phyloP scores from a whole-genome alignment of 331 rosid genomes.

The Stylosanthes scabra region DNA sequence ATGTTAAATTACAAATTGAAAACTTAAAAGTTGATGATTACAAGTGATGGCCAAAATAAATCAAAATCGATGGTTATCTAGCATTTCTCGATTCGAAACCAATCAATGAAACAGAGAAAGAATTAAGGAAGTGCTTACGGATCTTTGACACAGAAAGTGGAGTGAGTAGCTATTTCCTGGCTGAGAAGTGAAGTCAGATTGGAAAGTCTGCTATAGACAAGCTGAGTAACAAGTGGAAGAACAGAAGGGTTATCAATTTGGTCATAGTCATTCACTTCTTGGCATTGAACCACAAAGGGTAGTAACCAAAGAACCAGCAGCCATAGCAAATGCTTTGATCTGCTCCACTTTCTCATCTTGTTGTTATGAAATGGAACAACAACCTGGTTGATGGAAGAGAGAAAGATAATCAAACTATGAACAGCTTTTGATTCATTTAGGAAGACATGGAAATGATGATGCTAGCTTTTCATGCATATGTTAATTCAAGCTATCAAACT shows the following conservation, averaged over 20 bases:
- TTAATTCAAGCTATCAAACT: too few relatives aligned
- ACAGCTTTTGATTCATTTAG: too few relatives aligned
- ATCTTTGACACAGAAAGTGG: conserved; percentile 79
- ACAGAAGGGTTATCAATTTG: conserved; percentile 62
- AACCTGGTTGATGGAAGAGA: neutral
- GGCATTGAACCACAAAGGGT: conserved; percentile 54
- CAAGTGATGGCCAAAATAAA: too few relatives aligned
- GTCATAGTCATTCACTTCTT: conserved; percentile 55
- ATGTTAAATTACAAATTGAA: too few relatives aligned
- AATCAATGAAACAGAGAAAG: neutral
- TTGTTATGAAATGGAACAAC: neutral
- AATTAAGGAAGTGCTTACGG: conserved; percentile 55
- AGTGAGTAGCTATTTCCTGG: conserved; percentile 48
- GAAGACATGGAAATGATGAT: too few relatives aligned
- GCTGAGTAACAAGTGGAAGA: conserved; percentile 67
- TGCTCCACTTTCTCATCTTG: conserved; percentile 42
- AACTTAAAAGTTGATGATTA: too few relatives aligned
- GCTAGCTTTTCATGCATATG: too few relatives aligned
- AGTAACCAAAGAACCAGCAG: conserved; percentile 37
- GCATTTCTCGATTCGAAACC: neutral
- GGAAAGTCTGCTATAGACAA: conserved; percentile 62
- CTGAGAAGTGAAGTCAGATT: conserved; percentile 71
- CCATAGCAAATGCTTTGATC: conserved; percentile 24
- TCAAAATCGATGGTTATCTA: too few relatives aligned
- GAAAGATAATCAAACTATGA: too few relatives aligned